Evolutionary conservation across 2,329 filamentous ascomycete genomes (phyloP).

Genomic region (Ilyonectria mors-panacis): DNA sequence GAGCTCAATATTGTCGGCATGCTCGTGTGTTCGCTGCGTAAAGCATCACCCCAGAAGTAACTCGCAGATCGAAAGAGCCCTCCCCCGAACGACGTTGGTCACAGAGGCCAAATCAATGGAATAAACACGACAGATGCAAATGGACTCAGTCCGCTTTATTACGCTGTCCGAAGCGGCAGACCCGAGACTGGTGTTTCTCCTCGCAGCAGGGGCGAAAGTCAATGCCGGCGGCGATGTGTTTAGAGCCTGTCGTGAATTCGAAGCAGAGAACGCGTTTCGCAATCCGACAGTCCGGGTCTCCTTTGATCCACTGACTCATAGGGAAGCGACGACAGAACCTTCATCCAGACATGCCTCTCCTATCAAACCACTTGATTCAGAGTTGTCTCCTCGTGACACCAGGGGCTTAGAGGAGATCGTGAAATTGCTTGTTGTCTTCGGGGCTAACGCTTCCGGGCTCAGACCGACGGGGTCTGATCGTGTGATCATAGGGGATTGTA

Average conservation of each 20-base stretch:
- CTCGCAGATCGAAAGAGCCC: neutral
- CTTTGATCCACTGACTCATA: conserved; percentile 1
- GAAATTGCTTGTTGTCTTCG: neutral
- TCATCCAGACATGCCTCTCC: neutral
- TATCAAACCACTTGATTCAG: neutral
- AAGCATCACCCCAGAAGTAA: neutral
- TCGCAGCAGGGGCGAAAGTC: neutral
- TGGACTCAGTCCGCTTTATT: neutral
- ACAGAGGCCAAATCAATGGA: neutral
- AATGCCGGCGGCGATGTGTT: conserved; percentile 9
- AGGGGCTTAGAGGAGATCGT: conserved; percentile 3
- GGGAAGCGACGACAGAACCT: neutral
- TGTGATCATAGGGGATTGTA: neutral
- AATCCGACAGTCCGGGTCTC: neutral
- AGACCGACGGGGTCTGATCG: neutral
- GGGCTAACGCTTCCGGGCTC: neutral
- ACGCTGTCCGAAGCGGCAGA: neutral
- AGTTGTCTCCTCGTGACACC: neutral
- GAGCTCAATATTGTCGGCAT: neutral
- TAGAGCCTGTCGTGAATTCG: conserved; percentile 16
- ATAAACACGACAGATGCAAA: neutral
- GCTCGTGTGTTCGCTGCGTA: neutral
- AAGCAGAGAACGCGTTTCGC: conserved; percentile 6
- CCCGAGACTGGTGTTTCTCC: neutral
- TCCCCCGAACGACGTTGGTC: neutral